Evolutionary conservation across 805 yeast genomes (phyloP).

Genomic region (Metschnikowia dekortorum): DNA sequence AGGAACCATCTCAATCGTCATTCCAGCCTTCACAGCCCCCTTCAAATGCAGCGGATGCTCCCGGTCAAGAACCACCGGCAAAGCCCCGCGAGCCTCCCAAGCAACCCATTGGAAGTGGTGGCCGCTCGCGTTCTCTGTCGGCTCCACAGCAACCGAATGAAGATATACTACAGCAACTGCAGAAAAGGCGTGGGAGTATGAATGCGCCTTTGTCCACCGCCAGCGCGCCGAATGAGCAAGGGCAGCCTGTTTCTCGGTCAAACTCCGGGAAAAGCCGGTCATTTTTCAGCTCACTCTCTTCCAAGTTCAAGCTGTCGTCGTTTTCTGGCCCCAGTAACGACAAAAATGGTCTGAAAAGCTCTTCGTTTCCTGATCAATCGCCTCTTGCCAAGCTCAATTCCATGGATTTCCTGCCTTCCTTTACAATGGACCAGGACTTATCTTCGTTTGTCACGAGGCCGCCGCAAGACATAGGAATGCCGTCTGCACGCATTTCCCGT

Average conservation of each 20-base stretch:
- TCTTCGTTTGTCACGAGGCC: constrained; percentile 22
- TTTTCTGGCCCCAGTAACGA: constrained; percentile 5
- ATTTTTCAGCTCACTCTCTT: constrained; percentile 36
- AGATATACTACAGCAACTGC: constrained; percentile 1
- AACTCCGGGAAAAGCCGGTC: constrained; percentile 15
- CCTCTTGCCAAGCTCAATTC: constrained; percentile 1
- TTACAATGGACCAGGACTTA: constrained; percentile 18
- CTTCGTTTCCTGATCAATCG: neutral
- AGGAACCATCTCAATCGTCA: neutral
- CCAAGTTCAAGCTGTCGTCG: constrained; percentile 32
- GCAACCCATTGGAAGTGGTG: neutral
- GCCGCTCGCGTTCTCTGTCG: constrained; percentile 25
- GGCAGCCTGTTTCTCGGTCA: constrained; percentile 4
- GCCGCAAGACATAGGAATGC: constrained; percentile 23
- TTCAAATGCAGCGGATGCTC: neutral
- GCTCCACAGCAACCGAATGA: constrained; percentile 13
- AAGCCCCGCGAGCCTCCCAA: neutral
- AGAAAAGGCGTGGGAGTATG: constrained; percentile 12
- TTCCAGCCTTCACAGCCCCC: neutral
- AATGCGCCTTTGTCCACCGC: neutral
- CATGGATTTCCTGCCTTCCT: constrained; percentile 4
- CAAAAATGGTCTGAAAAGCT: constrained; percentile 3
- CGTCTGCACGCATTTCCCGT: constrained; percentile 10
- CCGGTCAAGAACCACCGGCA: neutral
- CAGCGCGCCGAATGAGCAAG: neutral